phyloP scores from a whole-genome alignment of 2,329 filamentous ascomycete species.

The Penicillium sp. region DNA sequence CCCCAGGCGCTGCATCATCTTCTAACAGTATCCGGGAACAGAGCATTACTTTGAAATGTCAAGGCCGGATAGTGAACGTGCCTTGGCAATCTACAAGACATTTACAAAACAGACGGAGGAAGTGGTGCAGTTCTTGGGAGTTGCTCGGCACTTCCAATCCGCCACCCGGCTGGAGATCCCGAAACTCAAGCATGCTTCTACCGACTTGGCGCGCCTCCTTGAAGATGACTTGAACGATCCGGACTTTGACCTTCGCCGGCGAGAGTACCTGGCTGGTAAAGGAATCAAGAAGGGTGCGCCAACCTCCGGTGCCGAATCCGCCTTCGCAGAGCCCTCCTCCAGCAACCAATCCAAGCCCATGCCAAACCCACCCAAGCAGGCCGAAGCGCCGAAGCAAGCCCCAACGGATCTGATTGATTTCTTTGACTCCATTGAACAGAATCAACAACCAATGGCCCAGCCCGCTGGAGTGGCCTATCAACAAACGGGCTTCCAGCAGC shows the following conservation, averaged over 20 bases:
- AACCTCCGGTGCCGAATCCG: slow-evolving; percentile 33
- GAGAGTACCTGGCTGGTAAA: slow-evolving; percentile 89
- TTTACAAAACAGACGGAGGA: slow-evolving; percentile 92
- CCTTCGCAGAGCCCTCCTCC: slow-evolving; percentile 39
- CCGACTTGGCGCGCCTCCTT: slow-evolving; percentile 84
- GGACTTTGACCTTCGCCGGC: slow-evolving; percentile 90
- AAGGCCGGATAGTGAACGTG: slow-evolving; percentile 86
- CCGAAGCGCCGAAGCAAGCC: slow-evolving; percentile 45
- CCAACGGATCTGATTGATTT: slow-evolving; percentile 86
- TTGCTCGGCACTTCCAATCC: slow-evolving; percentile 88
- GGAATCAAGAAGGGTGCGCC: slow-evolving; percentile 67
- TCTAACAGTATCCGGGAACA: slow-evolving; percentile 45
- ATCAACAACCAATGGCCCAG: slow-evolving; percentile 72
- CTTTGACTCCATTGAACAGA: slow-evolving; percentile 90
- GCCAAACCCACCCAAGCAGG: slow-evolving; percentile 37
- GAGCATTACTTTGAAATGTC: slow-evolving; percentile 99
- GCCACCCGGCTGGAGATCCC: slow-evolving; percentile 93
- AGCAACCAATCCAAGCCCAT: slow-evolving; percentile 28
- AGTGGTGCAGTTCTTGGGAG: slow-evolving; percentile 86
- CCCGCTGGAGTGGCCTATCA: slow-evolving; percentile 48
- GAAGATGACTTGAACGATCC: slow-evolving; percentile 94
- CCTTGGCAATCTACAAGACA: slow-evolving; percentile 87
- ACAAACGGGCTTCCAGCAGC: slow-evolving; percentile 40
- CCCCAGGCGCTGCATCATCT: background rate
- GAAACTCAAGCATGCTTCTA: slow-evolving; percentile 95